Evolutionary conservation across 352 stramenopile species (phyloP).

Genomic region (Globisporangium camurandrum): DNA sequence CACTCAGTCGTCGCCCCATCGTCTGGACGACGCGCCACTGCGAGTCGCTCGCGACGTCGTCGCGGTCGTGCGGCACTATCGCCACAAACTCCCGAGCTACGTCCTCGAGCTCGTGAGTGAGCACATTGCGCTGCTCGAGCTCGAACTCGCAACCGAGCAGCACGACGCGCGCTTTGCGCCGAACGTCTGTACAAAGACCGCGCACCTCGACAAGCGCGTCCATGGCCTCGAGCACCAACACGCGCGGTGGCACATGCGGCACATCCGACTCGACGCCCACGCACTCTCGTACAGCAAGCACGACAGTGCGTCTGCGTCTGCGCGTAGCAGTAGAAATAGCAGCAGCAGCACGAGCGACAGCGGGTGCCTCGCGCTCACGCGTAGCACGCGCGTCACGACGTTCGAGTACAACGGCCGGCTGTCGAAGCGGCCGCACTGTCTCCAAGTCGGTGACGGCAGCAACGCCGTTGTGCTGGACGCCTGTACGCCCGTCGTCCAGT

Average conservation of each 20-base stretch:
- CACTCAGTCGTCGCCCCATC: not conserved
- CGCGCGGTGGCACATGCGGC: slow-evolving; percentile 70
- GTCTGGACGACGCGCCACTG: slow-evolving; percentile 21
- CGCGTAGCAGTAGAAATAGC: slow-evolving; percentile 42
- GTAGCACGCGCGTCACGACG: slow-evolving; percentile 27
- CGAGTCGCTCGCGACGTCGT: slow-evolving; percentile 41
- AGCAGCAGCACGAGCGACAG: slow-evolving; percentile 44
- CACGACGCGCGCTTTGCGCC: slow-evolving; percentile 39
- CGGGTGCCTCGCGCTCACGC: slow-evolving; percentile 28
- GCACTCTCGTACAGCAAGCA: slow-evolving; percentile 62
- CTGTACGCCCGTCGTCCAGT: slow-evolving; percentile 44
- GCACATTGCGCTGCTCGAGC: slow-evolving; percentile 41
- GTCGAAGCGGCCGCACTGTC: slow-evolving; percentile 47
- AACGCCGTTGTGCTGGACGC: slow-evolving; percentile 56
- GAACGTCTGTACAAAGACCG: slow-evolving; percentile 18
- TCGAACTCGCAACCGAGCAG: slow-evolving; percentile 48
- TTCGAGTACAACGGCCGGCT: slow-evolving; percentile 64
- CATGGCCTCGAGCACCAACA: slow-evolving; percentile 41
- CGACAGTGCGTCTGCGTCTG: slow-evolving; percentile 41
- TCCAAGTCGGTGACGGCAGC: slow-evolving; percentile 45
- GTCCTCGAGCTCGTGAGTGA: slow-evolving; percentile 50
- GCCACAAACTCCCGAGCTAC: slow-evolving; percentile 42
- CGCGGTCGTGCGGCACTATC: slow-evolving; percentile 36
- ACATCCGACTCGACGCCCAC: slow-evolving; percentile 33
- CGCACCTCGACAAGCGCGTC: slow-evolving; percentile 54